Conservation (phyloP, 768 basidiomycete genomes). For the Tricholoma saponaceum region DNA sequence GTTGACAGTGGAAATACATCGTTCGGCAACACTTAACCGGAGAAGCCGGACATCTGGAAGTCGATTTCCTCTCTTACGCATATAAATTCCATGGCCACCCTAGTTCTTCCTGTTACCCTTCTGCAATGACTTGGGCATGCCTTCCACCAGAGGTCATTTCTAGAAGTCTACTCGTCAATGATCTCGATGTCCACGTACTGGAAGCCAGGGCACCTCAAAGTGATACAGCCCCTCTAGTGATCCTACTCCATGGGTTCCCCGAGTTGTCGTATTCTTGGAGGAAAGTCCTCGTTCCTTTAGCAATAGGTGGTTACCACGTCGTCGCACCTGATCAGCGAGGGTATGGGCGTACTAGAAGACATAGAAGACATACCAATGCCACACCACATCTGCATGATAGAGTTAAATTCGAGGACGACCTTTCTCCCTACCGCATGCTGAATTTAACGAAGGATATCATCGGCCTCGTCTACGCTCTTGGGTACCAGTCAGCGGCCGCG, state of each 20-base stretch:
- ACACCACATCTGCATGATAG: conserved; percentile 9
- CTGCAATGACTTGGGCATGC: conserved; percentile 8
- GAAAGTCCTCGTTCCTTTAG: conserved; percentile 48
- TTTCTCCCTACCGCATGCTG: conserved; percentile 45
- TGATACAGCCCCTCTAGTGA: conserved; percentile 37
- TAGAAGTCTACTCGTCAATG: conserved; percentile 37
- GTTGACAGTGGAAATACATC: neutral
- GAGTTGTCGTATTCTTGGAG: conserved; percentile 67
- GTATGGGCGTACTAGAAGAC: conserved; percentile 38
- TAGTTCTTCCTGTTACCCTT: neutral
- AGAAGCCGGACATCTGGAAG: neutral
- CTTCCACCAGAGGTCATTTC: conserved; percentile 32
- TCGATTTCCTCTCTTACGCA: neutral
- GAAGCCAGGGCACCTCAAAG: conserved; percentile 34
- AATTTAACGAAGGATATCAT: conserved; percentile 51
- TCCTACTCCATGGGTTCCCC: conserved; percentile 62
- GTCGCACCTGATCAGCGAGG: conserved; percentile 63
- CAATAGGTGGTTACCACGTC: conserved; percentile 50
- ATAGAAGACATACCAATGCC: neutral
- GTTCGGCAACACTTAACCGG: neutral
- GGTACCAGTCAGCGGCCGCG: conserved; percentile 40
- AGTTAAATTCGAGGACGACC: conserved; percentile 43
- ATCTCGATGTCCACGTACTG: conserved; percentile 49
- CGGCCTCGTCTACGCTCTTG: conserved; percentile 47
- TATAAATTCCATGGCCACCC: neutral